Percentiles rank a stretch among this genome's conserved stretches.
Evolutionary conservation across 1,284 basidiomycete species (phyloP).

Genomic region (Sporisorium iseilematis-ciliati): DNA sequence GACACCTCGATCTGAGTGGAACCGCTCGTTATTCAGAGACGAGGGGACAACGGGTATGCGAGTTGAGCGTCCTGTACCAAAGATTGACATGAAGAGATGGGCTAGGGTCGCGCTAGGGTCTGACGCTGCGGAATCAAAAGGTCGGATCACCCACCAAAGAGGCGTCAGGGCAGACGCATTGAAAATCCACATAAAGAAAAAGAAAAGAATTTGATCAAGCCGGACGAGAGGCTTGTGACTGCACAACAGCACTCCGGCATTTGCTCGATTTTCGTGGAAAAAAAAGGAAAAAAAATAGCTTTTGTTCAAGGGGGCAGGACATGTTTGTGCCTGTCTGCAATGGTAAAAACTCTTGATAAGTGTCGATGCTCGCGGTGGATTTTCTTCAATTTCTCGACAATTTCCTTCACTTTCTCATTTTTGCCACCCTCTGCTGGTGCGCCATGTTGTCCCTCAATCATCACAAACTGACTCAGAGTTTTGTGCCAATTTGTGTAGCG

Average conservation of each 20-base stretch:
- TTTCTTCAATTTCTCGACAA: too few species aligned
- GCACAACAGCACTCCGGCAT: too few species aligned
- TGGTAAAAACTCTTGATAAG: too few species aligned
- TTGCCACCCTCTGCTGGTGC: conserved; percentile 15
- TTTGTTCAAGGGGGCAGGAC: too few species aligned
- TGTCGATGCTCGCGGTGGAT: conserved; percentile 1
- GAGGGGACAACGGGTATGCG: neutral
- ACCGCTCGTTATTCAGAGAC: neutral
- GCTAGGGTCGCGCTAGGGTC: conserved; percentile 4
- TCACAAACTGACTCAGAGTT: neutral
- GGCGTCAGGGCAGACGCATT: neutral
- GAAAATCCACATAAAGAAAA: neutral
- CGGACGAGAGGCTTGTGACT: too few species aligned
- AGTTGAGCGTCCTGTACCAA: too few species aligned
- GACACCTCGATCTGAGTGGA: conserved; percentile 4
- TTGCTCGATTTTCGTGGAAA: neutral
- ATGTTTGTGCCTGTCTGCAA: neutral
- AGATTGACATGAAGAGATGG: neutral
- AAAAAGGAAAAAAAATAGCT: too few species aligned
- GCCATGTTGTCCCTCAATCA: neutral
- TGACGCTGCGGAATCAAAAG: neutral
- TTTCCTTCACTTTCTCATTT: conserved; percentile 1
- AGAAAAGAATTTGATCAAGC: neutral
- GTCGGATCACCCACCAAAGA: neutral
- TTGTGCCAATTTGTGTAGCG: neutral